A percentile compares a stretch with the other conserved stretches of the same genome.
These are phyloP conservation scores for Fusarium acutatum DNA, from an alignment of 2,329 filamentous ascomycete species.

Conservation along the genomic window DNA sequence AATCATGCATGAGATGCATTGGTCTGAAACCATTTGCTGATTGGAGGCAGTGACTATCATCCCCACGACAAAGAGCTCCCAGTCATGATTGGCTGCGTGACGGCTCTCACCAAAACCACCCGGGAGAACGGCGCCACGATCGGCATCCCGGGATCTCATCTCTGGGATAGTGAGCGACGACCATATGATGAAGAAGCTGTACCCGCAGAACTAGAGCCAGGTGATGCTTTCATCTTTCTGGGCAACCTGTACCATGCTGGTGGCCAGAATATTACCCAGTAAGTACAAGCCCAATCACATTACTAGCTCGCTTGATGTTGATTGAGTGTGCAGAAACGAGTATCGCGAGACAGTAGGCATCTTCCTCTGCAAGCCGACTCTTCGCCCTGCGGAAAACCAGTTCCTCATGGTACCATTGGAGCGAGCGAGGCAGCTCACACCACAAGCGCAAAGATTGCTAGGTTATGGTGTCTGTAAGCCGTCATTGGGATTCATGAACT, in stretches of 20 bases:
- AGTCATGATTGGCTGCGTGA: conserved; percentile 25
- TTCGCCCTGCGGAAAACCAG: conserved; percentile 19
- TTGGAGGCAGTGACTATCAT: conserved; percentile 1
- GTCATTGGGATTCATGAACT: conserved; percentile 18
- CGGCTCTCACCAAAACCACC: conserved; percentile 51
- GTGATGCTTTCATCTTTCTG: conserved; percentile 51
- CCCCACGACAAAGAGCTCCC: conserved; percentile 1
- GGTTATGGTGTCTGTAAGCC: conserved; percentile 18
- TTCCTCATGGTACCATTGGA: conserved; percentile 23
- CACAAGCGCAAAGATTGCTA: conserved; percentile 13
- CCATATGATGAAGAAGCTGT: conserved; percentile 50
- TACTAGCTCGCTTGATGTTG: not conserved
- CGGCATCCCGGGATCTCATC: conserved; percentile 52
- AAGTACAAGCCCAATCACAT: not conserved
- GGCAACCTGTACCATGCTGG: conserved; percentile 53
- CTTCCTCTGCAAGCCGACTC: conserved; percentile 19
- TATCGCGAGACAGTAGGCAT: conserved; percentile 20
- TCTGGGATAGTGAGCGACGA: conserved; percentile 50
- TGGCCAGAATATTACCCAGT: conserved; percentile 48
- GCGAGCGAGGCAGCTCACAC: conserved; percentile 6
- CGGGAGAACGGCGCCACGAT: conserved; percentile 53
- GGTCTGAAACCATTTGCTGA: not conserved
- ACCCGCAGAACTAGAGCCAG: conserved; percentile 50
- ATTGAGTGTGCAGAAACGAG: not conserved
- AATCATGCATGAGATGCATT: not conserved